Base-by-base conservation (phyloP, 1,284 basidiomycete species). In the Spongiforma sp. region DNA sequence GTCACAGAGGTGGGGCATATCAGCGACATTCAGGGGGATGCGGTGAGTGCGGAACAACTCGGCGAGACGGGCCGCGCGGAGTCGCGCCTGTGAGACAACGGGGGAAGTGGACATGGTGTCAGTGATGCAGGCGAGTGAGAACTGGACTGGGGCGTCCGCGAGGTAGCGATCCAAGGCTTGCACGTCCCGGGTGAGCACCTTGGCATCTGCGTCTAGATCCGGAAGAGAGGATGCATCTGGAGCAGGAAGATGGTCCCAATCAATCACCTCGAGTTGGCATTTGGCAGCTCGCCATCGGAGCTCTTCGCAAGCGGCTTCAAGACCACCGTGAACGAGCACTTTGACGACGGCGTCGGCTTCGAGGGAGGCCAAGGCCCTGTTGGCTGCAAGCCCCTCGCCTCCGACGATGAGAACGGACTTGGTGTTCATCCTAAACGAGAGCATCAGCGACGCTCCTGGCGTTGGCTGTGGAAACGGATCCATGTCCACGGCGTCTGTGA, bases 21-120 rank as follows among this genome's bases (percentile, higher is more conserved):
- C 97, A 10, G 95, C 89, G 36, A 94, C 87, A 71, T 97, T 99
- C 69, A 96, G 83, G 4, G 89, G 92, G 56, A 98, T 90, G 48
- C 87, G 85, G 24, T 85, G 83, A 1, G 79, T 67, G 33, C 77
- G 81, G 68, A 89, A 93, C 34, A 96, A 81, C 14, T 79, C 75
- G 43, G 81, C 77, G 6, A 91, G 89, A 1, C 88, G 89, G 1
- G 76, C 69, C n/a, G 73, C 73, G 21, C 78, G 77, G 8, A 77
- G 83, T 10, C 89, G 85, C 58, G 65, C 37, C 32, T 24, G 5
- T 5, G 65, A 33, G 10, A 46, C 58, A 4, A 39, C 48, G 12
- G 67, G 60, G 6, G 69, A 73, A 12, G 73, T 55, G 46, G 68
- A 65, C 4, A 69, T 62, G 21, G 77, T 67, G 30, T 78, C 74